Evolutionary conservation across 1,284 basidiomycete genomes (phyloP).

Genomic region (Sporisorium exsertum): DNA sequence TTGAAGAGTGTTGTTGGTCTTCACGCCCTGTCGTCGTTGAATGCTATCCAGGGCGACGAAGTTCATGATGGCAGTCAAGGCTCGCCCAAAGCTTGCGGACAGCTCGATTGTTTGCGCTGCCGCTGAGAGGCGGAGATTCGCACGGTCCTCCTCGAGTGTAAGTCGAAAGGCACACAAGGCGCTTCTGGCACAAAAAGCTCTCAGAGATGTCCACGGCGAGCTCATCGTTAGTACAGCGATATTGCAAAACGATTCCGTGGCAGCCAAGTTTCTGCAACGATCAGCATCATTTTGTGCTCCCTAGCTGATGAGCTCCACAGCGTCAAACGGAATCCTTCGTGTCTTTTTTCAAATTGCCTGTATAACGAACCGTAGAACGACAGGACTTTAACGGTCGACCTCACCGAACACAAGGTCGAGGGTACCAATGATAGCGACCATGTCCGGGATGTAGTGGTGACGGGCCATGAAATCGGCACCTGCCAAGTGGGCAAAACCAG

Average conservation of each 20-base stretch:
- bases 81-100: background rate
- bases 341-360: slow-evolving; percentile 18
- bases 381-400: slow-evolving; percentile 56
- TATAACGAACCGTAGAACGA: slow-evolving; percentile 8
- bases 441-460: slow-evolving; percentile 66
- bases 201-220: background rate
- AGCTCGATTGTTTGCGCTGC: background rate
- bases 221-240: background rate
- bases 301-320: background rate
- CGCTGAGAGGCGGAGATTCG: background rate
- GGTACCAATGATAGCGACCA: slow-evolving; percentile 68
- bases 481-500: slow-evolving; percentile 68
- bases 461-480: slow-evolving; percentile 67
- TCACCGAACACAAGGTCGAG: slow-evolving; percentile 69
- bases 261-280: background rate
- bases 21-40: background rate
- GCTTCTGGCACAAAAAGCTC: background rate
- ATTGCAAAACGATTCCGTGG: background rate
- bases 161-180: too few relatives aligned
- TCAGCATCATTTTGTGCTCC: background rate
- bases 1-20: background rate
- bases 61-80: background rate
- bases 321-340: background rate
- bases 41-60: too few relatives aligned
- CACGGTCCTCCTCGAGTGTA: background rate